Evolutionary conservation across 139 green algal genomes (phyloP).

Genomic region (Gonium pectorale): DNA sequence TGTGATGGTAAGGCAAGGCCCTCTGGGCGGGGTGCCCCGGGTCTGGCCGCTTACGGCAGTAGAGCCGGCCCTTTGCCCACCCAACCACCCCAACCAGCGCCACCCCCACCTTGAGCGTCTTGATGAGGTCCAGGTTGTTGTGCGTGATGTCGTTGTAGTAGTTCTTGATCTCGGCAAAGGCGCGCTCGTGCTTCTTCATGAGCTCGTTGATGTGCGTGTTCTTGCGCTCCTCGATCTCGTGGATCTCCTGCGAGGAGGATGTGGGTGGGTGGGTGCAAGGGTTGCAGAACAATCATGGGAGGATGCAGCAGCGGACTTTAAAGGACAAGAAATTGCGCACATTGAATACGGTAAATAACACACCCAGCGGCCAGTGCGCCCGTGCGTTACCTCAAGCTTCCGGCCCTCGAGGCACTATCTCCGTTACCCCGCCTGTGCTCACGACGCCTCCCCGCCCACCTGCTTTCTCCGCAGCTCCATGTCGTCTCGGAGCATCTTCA

Average conservation of each 20-base stretch:
- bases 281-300: too few species aligned
- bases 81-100: background rate
- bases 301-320: too few species aligned
- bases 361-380: too few species aligned
- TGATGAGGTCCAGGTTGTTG: constrained; percentile 96
- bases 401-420: too few species aligned
- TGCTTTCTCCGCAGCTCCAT: constrained; percentile 85
- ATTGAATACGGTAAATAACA: too few species aligned
- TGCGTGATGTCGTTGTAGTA: constrained; percentile 97
- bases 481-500: constrained; percentile 88
- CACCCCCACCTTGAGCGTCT: constrained; percentile 63
- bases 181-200: constrained; percentile 88
- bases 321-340: background rate
- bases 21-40: too few species aligned
- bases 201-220: constrained; percentile 92
- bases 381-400: too few species aligned
- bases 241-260: constrained; percentile 57
- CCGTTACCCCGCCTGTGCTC: too few species aligned
- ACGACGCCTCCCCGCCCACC: constrained; percentile 39
- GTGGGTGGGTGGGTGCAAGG: background rate
- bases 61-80: background rate
- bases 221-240: constrained; percentile 81
- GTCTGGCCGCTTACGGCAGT: too few species aligned
- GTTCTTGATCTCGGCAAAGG: constrained; percentile 91
- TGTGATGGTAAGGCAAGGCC: too few species aligned